phyloP scores from a whole-genome alignment of 1,139 yeast species.

The Kodamaea sp. region DNA sequence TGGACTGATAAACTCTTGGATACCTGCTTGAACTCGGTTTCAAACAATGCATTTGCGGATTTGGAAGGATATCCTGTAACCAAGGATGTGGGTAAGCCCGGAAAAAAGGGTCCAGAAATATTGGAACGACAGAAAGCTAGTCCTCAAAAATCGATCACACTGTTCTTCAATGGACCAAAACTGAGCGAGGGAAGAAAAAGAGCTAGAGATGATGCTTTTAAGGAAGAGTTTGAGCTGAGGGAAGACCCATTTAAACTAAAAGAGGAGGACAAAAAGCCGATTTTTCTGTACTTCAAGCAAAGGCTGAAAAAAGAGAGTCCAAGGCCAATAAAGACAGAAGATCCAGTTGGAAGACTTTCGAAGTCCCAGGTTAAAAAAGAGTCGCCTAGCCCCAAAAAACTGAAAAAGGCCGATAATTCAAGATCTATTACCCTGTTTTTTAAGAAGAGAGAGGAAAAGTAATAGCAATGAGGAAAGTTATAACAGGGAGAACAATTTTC shows the following conservation, averaged over 20 bases:
- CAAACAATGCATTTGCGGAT: conserved; percentile 40
- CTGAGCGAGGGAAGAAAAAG: background rate
- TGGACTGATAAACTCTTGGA: conserved; percentile 42
- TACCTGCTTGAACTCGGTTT: conserved; percentile 35
- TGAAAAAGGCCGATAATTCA: background rate
- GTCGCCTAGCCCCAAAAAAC: background rate
- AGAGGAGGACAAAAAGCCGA: background rate
- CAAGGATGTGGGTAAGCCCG: conserved; percentile 64
- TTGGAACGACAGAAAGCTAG: conserved; percentile 18
- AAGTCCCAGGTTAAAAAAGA: background rate
- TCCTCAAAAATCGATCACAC: conserved; percentile 27
- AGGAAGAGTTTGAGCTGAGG: background rate
- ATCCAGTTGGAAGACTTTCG: too few relatives aligned
- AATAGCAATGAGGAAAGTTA: too few relatives aligned
- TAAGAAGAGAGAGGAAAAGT: background rate
- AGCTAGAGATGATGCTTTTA: background rate
- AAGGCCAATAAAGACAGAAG: background rate
- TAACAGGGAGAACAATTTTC: too few relatives aligned
- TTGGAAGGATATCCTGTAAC: conserved; percentile 59
- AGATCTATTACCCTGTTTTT: background rate
- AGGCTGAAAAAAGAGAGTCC: background rate
- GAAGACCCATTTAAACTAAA: too few relatives aligned
- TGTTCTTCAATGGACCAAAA: conserved; percentile 25
- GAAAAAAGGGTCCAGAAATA: conserved; percentile 14
- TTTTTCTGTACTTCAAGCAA: background rate